These are phyloP conservation scores for Suillus clintonianus DNA, from an alignment of 768 basidiomycete genomes.

Conservation along the genomic window DNA sequence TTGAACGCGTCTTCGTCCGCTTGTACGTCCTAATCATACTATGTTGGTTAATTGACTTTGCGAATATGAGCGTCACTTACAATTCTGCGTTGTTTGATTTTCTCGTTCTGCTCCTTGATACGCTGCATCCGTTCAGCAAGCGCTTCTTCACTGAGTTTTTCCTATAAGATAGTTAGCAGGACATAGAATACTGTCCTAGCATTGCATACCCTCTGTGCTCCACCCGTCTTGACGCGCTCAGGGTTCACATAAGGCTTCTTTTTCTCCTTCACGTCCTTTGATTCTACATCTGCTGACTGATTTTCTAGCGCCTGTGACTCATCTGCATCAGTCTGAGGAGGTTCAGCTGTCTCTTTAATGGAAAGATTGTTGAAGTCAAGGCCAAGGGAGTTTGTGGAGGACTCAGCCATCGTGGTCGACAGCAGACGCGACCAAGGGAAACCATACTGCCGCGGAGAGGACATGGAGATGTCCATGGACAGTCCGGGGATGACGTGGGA, in stretches of 20 bases:
- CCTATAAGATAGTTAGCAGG: constrained; percentile 42
- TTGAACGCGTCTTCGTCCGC: constrained; percentile 82
- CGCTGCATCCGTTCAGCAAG: constrained; percentile 68
- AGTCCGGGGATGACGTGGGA: constrained; percentile 11
- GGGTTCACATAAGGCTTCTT: constrained; percentile 79
- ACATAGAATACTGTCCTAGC: not conserved
- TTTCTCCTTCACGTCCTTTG: constrained; percentile 43
- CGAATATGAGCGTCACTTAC: constrained; percentile 36
- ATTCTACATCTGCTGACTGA: not conserved
- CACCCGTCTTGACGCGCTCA: constrained; percentile 84
- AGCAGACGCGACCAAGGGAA: constrained; percentile 9
- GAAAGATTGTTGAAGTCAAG: constrained; percentile 62
- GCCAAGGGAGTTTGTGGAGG: constrained; percentile 64
- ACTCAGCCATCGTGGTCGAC: constrained; percentile 38
- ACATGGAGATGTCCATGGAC: not conserved
- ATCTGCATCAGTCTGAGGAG: constrained; percentile 15
- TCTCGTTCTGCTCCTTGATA: constrained; percentile 73
- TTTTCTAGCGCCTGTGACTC: constrained; percentile 20
- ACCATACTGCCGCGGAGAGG: not conserved
- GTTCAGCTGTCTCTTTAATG: constrained; percentile 32
- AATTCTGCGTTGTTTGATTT: constrained; percentile 68
- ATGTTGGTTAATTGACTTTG: constrained; percentile 3
- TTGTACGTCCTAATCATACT: constrained; percentile 61
- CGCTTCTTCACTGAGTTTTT: constrained; percentile 68
- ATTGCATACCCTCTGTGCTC: constrained; percentile 60